Evolutionary conservation across 2,329 filamentous ascomycete genomes (phyloP), one percentile per base, ranked within the genome.

Genomic region (Exserohilum rostratum): DNA sequence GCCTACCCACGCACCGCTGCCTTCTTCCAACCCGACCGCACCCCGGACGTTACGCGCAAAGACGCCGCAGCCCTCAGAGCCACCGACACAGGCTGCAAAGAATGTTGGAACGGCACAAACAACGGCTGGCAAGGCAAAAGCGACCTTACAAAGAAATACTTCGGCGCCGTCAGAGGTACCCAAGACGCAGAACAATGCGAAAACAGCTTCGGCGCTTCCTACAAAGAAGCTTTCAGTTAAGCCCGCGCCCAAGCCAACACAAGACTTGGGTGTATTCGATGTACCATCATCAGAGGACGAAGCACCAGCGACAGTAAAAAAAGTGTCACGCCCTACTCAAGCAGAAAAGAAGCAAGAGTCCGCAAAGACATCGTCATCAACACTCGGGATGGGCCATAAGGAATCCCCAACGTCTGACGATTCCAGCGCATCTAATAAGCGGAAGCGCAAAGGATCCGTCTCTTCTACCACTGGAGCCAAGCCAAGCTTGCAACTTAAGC

Each of bases 401-500:
- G 46, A 52, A 2, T 53, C 49, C 1, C 46, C 44, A 0, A 67
- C 69, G 7, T 69, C 71, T 2, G 70, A 70, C 45, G 63, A 67
- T n/a, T 71, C 72, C 6, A 67, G 61, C 35, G 50, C 61, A 20
- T 64, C 65, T 13, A 68, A 65, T 30, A 73, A 71, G 53, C 67
- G 72, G 15, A 75, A 74, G 53, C 61, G 72, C 37, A 58, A 60
- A 27, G 63, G 53, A 3, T 68, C 67, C 10, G 50, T 60, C 5
- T 62, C 61, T 13, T 65, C 64, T 15, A 47, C 56, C 22, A 45
- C 52, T 17, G 48, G 56, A 12, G 37, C 47, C n/a, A 66, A 61
- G 39, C 18, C 53, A 25, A 11, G n/a, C 2, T 5, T 35, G 25
- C 60, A 52, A 13, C 54, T 40, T 7, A 52, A 53, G 17, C 42